phyloP scores from a whole-genome alignment of 345 rosid genomes.

The Hibiscus tridactylites region DNA sequence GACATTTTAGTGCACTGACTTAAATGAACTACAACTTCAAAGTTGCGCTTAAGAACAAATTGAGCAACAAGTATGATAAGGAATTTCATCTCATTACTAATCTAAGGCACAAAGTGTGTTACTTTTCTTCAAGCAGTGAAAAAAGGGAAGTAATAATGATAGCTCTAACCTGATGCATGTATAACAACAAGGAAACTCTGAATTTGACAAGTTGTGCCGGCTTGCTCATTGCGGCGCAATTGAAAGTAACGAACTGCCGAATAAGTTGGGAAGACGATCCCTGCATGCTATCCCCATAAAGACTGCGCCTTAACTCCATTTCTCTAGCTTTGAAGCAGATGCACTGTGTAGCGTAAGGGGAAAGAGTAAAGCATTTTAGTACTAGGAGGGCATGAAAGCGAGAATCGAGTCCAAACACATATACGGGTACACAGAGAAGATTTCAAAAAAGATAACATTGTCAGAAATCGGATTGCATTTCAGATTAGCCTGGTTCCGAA shows the following conservation, averaged over 20 bases:
- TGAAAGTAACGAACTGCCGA: not conserved
- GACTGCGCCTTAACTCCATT: not conserved
- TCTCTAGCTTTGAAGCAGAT: not conserved
- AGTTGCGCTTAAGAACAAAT: not conserved
- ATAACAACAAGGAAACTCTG: not conserved
- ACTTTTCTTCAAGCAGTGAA: not conserved
- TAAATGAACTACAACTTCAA: not conserved
- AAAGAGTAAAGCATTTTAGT: not conserved
- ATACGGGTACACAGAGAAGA: not conserved
- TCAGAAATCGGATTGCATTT: not conserved
- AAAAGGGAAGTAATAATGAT: not conserved
- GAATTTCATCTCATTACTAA: not conserved
- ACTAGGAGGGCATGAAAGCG: not conserved
- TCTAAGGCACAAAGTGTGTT: not conserved
- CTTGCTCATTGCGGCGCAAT: not conserved
- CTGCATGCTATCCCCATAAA: not conserved
- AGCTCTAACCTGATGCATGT: not conserved
- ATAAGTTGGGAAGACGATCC: not conserved
- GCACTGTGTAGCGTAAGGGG: not conserved
- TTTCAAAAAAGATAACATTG: not conserved
- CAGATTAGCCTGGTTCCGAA: not conserved
- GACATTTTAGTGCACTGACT: not conserved
- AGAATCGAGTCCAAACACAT: not conserved
- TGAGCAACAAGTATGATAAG: not conserved
- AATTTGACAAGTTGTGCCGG: not conserved